Conservation (phyloP, 2,329 filamentous ascomycete genomes). For the Rutstroemia sp. region DNA sequence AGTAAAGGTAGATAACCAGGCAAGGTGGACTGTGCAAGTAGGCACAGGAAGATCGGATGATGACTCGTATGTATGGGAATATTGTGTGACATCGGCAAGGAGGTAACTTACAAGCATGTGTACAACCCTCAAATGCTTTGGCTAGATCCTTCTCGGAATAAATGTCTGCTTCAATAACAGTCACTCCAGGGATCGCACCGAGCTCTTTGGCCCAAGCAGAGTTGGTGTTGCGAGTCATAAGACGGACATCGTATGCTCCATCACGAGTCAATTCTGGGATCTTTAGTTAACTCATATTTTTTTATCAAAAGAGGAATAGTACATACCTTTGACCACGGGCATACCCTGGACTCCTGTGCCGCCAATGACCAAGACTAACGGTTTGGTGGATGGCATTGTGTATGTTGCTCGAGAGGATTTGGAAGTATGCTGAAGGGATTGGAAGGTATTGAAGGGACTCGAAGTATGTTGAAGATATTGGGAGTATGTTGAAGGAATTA, state of each 20-base stretch:
- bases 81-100: no score
- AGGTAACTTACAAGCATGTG: conserved; percentile 25
- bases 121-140: conserved; percentile 29
- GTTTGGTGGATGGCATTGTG: conserved; percentile 23
- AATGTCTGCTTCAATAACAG: conserved; percentile 32
- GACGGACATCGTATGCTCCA: conserved; percentile 21
- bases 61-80: no score
- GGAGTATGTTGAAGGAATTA: no score
- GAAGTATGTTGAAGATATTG: not conserved
- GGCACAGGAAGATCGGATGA: no score
- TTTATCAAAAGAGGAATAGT: conserved; percentile 18
- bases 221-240: conserved; percentile 33
- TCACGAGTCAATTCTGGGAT: conserved; percentile 5
- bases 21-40: not conserved
- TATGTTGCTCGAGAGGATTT: not conserved
- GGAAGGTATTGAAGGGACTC: no score
- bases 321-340: conserved; percentile 29
- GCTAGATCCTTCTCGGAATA: conserved; percentile 31
- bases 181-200: conserved; percentile 31
- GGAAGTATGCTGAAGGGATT: not conserved
- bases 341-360: conserved; percentile 34
- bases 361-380: conserved; percentile 45
- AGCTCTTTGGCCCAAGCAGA: conserved; percentile 31
- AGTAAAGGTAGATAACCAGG: no score
- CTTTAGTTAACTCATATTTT: not conserved